Percentiles rank a stretch among this genome's conserved stretches.
Conservation (phyloP, 345 rosid genomes). For the Camelina hispida region DNA sequence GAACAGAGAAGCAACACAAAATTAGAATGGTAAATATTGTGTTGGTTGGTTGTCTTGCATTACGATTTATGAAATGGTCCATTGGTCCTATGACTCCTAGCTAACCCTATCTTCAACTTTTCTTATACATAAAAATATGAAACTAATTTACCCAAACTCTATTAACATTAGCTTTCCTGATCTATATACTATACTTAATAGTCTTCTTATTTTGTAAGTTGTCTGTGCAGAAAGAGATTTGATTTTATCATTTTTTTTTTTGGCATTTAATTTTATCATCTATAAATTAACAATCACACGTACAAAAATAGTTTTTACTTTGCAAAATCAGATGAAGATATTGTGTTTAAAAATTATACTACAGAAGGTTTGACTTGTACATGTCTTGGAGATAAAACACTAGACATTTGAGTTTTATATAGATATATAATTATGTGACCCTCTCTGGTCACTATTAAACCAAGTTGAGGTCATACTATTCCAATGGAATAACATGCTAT, state of each 20-base stretch:
- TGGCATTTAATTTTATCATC: background rate
- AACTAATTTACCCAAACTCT: slow-evolving; percentile 14
- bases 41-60: slow-evolving; percentile 44
- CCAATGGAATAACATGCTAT: background rate
- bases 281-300: background rate
- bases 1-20: slow-evolving; percentile 40
- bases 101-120: slow-evolving; percentile 27
- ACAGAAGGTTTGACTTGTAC: background rate
- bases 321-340: background rate
- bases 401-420: too few species aligned
- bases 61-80: slow-evolving; percentile 40
- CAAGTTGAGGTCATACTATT: background rate
- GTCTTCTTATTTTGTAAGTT: background rate
- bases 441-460: too few species aligned
- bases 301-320: background rate
- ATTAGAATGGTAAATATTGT: slow-evolving; percentile 31
- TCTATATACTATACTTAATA: background rate
- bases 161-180: slow-evolving; percentile 13
- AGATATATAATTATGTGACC: too few species aligned
- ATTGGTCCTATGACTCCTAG: slow-evolving; percentile 2
- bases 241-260: background rate
- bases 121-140: background rate
- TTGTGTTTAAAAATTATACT: background rate
- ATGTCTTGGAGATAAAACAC: too few species aligned
- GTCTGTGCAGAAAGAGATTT: background rate